phyloP scores from a whole-genome alignment of 495 filamentous ascomycete species.

The Clohesyomyces aquaticus region DNA sequence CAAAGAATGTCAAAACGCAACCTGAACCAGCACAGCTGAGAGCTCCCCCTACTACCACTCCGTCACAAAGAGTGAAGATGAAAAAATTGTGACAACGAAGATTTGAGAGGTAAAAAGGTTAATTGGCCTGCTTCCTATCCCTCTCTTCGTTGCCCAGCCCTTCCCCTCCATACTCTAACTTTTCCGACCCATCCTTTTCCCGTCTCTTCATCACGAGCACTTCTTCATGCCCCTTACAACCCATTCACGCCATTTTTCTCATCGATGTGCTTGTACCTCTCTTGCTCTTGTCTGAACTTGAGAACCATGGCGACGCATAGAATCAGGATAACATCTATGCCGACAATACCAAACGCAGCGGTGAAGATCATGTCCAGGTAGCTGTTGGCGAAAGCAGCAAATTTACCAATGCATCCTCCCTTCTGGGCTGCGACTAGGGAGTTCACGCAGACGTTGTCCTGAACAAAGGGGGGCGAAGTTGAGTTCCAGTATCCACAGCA shows the following conservation, averaged over 20 bases:
- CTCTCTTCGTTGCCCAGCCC: no score
- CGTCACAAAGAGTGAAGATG: constrained; percentile 4
- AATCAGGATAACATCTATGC: constrained; percentile 64
- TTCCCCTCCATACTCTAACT: neutral
- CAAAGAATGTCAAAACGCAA: neutral
- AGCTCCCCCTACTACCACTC: neutral
- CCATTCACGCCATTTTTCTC: constrained; percentile 58
- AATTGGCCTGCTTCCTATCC: constrained; percentile 18
- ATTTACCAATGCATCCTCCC: constrained; percentile 65
- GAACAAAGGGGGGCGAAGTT: constrained; percentile 65
- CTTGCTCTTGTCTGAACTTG: constrained; percentile 71
- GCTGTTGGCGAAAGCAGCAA: constrained; percentile 65
- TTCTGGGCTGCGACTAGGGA: constrained; percentile 66
- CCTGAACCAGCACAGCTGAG: neutral
- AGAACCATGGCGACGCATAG: constrained; percentile 69
- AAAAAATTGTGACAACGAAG: constrained; percentile 6
- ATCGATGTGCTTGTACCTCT: constrained; percentile 71
- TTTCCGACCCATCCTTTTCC: neutral
- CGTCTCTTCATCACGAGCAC: no score
- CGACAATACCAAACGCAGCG: constrained; percentile 74
- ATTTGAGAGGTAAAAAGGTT: neutral
- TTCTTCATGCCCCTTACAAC: constrained; percentile 25
- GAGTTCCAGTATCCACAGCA: constrained; percentile 77
- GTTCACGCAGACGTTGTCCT: constrained; percentile 63
- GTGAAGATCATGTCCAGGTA: constrained; percentile 76